Percentiles rank a stretch among this genome's conserved stretches.
Evolutionary conservation across 441 rosid genomes (phyloP).

Genomic region (Erodium trifolium): DNA sequence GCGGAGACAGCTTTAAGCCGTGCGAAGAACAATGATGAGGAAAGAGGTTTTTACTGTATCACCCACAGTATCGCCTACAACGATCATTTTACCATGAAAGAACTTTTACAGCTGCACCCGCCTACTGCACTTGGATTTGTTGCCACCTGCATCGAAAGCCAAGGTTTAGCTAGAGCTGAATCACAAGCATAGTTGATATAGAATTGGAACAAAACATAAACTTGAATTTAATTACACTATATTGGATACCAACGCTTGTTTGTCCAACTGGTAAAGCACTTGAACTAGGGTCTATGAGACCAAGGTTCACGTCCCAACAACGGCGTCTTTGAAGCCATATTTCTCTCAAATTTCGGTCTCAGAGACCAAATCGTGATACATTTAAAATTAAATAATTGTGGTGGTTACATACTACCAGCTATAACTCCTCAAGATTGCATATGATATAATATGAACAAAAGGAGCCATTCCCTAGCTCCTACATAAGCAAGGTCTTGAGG

Average conservation of each 20-base stretch:
- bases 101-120: conserved; percentile 93
- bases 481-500: no score
- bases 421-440: background rate
- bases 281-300: no score
- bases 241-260: no score
- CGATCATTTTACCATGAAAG: conserved; percentile 88
- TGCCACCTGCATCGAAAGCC: conserved; percentile 50
- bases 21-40: background rate
- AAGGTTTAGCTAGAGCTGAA: background rate
- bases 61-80: background rate
- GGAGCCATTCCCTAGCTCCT: no score
- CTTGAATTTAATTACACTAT: background rate
- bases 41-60: background rate
- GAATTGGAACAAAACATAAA: background rate
- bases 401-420: background rate
- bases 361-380: no score
- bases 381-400: no score
- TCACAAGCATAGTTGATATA: background rate
- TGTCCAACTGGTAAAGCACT: no score
- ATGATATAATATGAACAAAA: no score
- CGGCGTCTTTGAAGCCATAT: no score
- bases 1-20: background rate
- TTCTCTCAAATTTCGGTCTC: no score
- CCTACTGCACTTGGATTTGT: conserved; percentile 88
- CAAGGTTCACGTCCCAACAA: no score